phyloP scores from a whole-genome alignment of 805 yeast species.

The Pichia insulana region DNA sequence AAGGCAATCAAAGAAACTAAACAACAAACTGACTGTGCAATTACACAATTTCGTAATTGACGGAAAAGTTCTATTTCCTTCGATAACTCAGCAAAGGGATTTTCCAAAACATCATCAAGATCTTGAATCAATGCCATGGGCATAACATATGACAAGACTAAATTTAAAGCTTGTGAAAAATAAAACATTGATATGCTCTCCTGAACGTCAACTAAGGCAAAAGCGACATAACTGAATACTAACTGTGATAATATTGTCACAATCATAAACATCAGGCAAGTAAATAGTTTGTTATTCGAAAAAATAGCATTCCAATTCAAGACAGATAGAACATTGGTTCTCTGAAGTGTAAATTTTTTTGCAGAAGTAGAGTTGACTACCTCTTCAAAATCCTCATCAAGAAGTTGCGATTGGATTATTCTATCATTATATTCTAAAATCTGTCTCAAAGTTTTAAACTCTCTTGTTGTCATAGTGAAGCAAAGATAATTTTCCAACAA shows the following conservation, averaged over 20 bases:
- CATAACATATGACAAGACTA: slow-evolving; percentile 21
- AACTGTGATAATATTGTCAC: slow-evolving; percentile 21
- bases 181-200: slow-evolving; percentile 18
- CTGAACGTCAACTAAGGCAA: slow-evolving; percentile 21
- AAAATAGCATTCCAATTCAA: slow-evolving; percentile 22
- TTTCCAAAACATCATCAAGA: slow-evolving; percentile 18
- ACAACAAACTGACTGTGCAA: slow-evolving; percentile 16
- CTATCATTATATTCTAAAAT: slow-evolving; percentile 10
- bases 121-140: slow-evolving; percentile 18
- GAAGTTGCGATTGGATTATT: background rate
- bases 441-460: slow-evolving; percentile 8
- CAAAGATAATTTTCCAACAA: background rate
- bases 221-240: slow-evolving; percentile 21
- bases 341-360: background rate
- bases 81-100: slow-evolving; percentile 19
- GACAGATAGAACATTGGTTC: slow-evolving; percentile 8
- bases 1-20: slow-evolving; percentile 19
- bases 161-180: slow-evolving; percentile 19
- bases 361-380: background rate
- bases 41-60: slow-evolving; percentile 14
- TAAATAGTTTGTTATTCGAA: slow-evolving; percentile 16
- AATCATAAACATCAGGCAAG: slow-evolving; percentile 16
- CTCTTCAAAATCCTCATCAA: background rate
- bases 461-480: slow-evolving; percentile 12
- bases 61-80: slow-evolving; percentile 19